phyloP scores from a whole-genome alignment of 257 asterid species.

The Solanum sitiens region DNA sequence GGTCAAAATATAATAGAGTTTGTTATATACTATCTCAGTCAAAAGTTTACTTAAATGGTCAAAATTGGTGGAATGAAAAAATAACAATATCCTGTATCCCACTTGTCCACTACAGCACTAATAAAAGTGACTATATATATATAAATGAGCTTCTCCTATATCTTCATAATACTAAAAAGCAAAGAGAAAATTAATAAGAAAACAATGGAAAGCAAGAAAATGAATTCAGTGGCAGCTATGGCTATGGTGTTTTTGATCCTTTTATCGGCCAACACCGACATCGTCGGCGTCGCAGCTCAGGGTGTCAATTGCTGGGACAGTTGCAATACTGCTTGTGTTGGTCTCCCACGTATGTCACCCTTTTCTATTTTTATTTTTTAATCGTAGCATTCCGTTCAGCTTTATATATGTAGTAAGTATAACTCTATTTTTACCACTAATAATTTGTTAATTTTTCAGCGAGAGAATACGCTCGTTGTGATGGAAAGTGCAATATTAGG shows the following conservation, averaged over 20 bases:
- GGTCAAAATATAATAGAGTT: background rate
- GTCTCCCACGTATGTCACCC: conserved; percentile 7
- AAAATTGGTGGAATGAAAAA: background rate
- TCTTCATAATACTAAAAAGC: background rate
- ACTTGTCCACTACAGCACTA: background rate
- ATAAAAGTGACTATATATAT: background rate
- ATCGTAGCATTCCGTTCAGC: accelerated
- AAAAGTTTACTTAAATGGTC: background rate
- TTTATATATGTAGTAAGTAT: no score
- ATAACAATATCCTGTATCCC: background rate
- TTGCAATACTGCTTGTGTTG: conserved; percentile 38
- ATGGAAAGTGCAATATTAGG: conserved; percentile 28
- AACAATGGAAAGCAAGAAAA: conserved; percentile 21
- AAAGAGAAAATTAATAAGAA: background rate
- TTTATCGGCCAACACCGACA: conserved; percentile 18
- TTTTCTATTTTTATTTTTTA: background rate
- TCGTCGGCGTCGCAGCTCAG: conserved; percentile 20
- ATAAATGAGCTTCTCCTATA: background rate
- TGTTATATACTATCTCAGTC: background rate
- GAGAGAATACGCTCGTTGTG: conserved; percentile 22
- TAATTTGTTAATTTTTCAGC: conserved; percentile 12
- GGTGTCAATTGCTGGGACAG: conserved; percentile 30
- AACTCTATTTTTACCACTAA: background rate
- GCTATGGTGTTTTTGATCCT: conserved; percentile 13
- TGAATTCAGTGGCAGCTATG: conserved; percentile 4